Conservation (phyloP, 495 filamentous ascomycete species). For the Lindgomyces ingoldianus region DNA sequence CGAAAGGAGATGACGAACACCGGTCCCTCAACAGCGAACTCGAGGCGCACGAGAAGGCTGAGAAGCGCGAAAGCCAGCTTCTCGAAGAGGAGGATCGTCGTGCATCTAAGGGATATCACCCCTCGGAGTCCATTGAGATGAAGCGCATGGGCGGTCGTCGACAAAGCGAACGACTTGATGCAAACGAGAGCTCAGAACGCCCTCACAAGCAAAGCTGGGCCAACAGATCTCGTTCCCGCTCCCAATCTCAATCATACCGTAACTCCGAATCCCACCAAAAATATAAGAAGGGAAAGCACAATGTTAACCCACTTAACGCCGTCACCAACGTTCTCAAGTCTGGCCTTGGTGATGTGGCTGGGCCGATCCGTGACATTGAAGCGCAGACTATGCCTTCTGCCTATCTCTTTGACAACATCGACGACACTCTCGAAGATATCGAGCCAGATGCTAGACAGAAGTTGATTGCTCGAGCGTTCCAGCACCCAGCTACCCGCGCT, state of each 20-base stretch:
- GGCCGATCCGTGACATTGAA: constrained; percentile 58
- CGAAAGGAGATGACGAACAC: constrained; percentile 55
- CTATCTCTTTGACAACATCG: constrained; percentile 79
- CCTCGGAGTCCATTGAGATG: constrained; percentile 24
- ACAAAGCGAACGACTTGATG: constrained; percentile 27
- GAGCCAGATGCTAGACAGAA: constrained; percentile 87
- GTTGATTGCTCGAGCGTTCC: constrained; percentile 84
- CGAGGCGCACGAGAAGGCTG: constrained; percentile 48
- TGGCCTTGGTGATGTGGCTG: constrained; percentile 24
- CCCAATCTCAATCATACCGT: constrained; percentile 6
- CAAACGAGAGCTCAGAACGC: constrained; percentile 15
- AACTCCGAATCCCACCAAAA: no score
- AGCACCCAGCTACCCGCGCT: constrained; percentile 84
- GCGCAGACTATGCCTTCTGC: constrained; percentile 70
- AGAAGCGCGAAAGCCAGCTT: constrained; percentile 60
- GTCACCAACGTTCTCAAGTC: constrained; percentile 21
- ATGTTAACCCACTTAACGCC: constrained; percentile 18
- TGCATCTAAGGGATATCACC: constrained; percentile 8
- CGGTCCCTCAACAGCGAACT: constrained; percentile 50
- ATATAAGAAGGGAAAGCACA: constrained; percentile 33
- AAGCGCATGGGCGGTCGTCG: constrained; percentile 30
- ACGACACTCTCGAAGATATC: constrained; percentile 92
- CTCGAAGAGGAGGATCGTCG: constrained; percentile 48
- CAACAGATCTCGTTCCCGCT: constrained; percentile 36
- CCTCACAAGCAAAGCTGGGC: constrained; percentile 41